phyloP scores from a whole-genome alignment of 2,329 filamentous ascomycete species.

The Aspergillus bombycis region DNA sequence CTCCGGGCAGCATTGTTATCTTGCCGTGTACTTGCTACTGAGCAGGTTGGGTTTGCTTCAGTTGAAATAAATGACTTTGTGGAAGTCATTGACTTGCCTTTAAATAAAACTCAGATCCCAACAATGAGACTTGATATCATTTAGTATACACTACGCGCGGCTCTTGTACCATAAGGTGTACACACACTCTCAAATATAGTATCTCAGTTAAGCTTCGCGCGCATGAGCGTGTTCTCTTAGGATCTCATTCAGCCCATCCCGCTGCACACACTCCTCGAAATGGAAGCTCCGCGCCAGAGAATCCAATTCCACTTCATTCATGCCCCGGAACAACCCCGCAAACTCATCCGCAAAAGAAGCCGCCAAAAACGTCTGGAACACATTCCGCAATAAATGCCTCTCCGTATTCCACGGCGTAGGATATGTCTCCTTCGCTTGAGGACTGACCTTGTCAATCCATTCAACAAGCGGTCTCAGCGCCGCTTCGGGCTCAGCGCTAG shows the following conservation, averaged over 20 bases:
- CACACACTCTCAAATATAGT: not conserved
- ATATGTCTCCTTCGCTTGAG: conserved; percentile 48
- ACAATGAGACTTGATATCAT: not conserved
- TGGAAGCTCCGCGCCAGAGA: conserved; percentile 57
- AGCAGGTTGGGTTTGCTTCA: not conserved
- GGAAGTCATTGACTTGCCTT: not conserved
- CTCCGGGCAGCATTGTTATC: not conserved
- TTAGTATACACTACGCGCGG: not conserved
- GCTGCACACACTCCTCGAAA: conserved; percentile 57
- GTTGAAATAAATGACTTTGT: not conserved
- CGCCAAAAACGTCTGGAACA: conserved; percentile 54
- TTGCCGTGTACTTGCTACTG: not conserved
- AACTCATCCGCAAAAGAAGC: conserved; percentile 58
- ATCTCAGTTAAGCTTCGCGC: not conserved
- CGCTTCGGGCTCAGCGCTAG: conserved; percentile 48
- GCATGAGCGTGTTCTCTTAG: conserved; percentile 48
- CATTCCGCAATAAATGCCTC: conserved; percentile 50
- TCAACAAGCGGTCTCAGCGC: conserved; percentile 49
- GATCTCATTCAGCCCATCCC: conserved; percentile 56
- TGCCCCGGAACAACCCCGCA: conserved; percentile 57
- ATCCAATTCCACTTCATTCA: conserved; percentile 57
- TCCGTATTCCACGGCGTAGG: conserved; percentile 56
- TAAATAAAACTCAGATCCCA: not conserved
- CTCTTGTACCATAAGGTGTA: not conserved
- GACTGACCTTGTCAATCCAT: conserved; percentile 48